Evolutionary conservation across 2,329 filamentous ascomycete genomes (phyloP), one percentile per base, ranked within the genome.

Genomic region (Fusarium globosum): DNA sequence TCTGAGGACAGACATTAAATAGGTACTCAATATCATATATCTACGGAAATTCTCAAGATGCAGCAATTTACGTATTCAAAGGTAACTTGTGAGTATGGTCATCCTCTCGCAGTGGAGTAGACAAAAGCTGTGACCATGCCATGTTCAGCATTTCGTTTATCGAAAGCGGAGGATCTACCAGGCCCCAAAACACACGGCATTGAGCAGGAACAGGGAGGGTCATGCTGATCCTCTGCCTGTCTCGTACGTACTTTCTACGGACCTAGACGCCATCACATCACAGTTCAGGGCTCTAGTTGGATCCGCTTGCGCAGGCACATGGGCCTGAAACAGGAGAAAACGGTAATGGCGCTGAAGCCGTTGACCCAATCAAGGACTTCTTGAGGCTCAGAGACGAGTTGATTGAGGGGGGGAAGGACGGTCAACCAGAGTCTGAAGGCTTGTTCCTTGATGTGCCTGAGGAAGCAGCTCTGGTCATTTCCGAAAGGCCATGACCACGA

Each of bases 271-370:
- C 57, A 69, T 69, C 64, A 45, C 65, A 62, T 63, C 42, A 48
- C 59, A 57, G 26, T 52, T 36, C 51, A 41, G 41, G 33, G 51
- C 42, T 45, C 48, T 53, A 59, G 62, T 70, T 60, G 59, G 63
- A 38, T 41, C 75, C 75, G 71, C 75, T 66, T 61, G 58, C 49
- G 66, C 55, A 73, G 69, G 65, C 67, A 76, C 65, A 58, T 60
- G 52, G 74, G 57, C 72, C 76, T 77, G 76, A 77, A 77, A 77
- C 76, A 77, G 71, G 71, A 67, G 72, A 56, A 58, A 68, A 68
- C 57, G 60, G 63, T 57, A 69, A 75, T 60, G 53, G 57, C 46
- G 57, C 53, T 55, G 42, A 61, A 66, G 69, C 59, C 35, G 35
- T 61, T 48, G 49, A 68, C 38, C 72, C 66, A 76, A 75, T 74